phyloP scores from a whole-genome alignment of 1,139 yeast species.

The Suhomyces maxii region DNA sequence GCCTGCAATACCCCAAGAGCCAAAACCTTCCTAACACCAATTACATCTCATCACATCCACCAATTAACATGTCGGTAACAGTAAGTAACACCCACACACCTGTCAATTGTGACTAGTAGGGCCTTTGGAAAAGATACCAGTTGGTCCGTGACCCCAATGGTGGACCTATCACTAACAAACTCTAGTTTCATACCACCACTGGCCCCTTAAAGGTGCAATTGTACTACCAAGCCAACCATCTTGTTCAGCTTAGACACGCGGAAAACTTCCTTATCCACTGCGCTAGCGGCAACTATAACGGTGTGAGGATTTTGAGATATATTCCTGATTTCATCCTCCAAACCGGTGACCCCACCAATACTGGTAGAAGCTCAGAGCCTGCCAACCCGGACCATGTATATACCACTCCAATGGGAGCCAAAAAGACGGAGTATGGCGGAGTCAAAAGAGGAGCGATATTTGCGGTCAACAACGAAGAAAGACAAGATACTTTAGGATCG shows the following conservation, averaged over 20 bases:
- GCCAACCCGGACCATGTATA: conserved; percentile 8
- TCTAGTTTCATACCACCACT: conserved; percentile 21
- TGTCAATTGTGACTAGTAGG: too few species aligned
- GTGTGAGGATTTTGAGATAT: conserved; percentile 41
- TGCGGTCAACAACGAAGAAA: conserved; percentile 15
- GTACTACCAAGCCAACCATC: conserved; percentile 4
- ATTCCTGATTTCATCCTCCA: conserved; percentile 48
- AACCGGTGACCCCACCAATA: conserved; percentile 51
- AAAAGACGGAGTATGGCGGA: background rate
- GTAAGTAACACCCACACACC: conserved; percentile 11
- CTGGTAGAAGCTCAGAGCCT: conserved; percentile 32
- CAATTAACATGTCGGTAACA: conserved; percentile 17
- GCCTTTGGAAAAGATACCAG: too few species aligned
- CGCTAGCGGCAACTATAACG: conserved; percentile 45
- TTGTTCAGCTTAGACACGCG: conserved; percentile 14
- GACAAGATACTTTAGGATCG: conserved; percentile 17
- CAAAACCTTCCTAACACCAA: too few species aligned
- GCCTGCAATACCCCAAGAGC: background rate
- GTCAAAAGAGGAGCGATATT: conserved; percentile 19
- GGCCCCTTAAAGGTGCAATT: conserved; percentile 23
- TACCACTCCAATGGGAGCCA: background rate
- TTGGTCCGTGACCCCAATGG: too few species aligned
- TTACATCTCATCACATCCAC: too few species aligned
- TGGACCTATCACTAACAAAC: conserved; percentile 3
- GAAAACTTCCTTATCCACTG: conserved; percentile 43